phyloP scores from a whole-genome alignment of 352 stramenopile species.

The Phytophthora crassamura region DNA sequence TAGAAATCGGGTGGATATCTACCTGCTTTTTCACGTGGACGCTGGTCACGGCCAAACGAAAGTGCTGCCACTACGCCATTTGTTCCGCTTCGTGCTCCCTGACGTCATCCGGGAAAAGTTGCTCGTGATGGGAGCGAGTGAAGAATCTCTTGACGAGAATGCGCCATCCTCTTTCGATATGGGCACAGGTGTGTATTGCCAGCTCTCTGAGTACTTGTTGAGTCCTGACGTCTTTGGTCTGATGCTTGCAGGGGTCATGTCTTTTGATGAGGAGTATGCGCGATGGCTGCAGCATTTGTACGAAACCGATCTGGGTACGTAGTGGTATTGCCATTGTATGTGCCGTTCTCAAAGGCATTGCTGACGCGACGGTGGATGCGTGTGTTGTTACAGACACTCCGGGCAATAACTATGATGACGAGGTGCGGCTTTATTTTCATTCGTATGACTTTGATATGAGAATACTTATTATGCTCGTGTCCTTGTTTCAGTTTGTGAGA shows the following conservation, averaged over 20 bases:
- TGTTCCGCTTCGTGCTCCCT: slow-evolving; percentile 83
- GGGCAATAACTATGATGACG: slow-evolving; percentile 60
- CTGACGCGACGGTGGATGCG: neutral
- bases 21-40: slow-evolving; percentile 81
- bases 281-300: slow-evolving; percentile 89
- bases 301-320: slow-evolving; percentile 84
- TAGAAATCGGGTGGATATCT: slow-evolving; percentile 69
- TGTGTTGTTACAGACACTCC: slow-evolving; percentile 42
- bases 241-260: slow-evolving; percentile 42
- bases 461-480: neutral
- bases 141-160: slow-evolving; percentile 75
- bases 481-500: slow-evolving; percentile 36
- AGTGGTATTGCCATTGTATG: neutral
- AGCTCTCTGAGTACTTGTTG: neutral
- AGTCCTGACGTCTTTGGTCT: slow-evolving; percentile 7
- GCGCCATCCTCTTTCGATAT: slow-evolving; percentile 71
- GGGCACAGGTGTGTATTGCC: slow-evolving; percentile 40
- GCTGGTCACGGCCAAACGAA: slow-evolving; percentile 53
- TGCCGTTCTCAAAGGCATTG: neutral
- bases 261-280: slow-evolving; percentile 89
- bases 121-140: slow-evolving; percentile 67
- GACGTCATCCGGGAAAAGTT: slow-evolving; percentile 69
- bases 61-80: slow-evolving; percentile 69
- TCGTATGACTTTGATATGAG: neutral
- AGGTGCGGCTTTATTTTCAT: slow-evolving; percentile 30